Percentiles rank a stretch among this genome's conserved stretches.
phyloP scores from a whole-genome alignment of 495 filamentous ascomycete species.

The Podospora pseudocomata region DNA sequence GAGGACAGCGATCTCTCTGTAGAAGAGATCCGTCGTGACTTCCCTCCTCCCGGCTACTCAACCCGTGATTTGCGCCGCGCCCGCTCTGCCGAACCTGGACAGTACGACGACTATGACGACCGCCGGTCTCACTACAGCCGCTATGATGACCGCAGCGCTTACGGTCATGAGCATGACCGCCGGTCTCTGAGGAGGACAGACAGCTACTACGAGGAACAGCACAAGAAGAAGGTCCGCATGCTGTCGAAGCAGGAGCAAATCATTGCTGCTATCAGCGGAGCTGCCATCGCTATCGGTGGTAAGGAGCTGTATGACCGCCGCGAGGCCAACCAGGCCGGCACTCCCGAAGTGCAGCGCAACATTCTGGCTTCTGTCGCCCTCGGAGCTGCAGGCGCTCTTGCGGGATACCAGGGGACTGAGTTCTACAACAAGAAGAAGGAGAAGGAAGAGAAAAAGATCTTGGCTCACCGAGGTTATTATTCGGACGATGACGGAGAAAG shows the following conservation, averaged over 20 bases:
- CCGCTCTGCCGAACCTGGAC: constrained; percentile 46
- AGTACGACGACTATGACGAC: constrained; percentile 44
- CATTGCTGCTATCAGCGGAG: constrained; percentile 52
- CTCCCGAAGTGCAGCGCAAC: constrained; percentile 46
- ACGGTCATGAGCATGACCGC: constrained; percentile 47
- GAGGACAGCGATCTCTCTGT: constrained; percentile 59
- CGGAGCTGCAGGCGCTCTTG: constrained; percentile 53
- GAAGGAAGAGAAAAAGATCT: constrained; percentile 47
- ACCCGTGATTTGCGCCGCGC: constrained; percentile 51
- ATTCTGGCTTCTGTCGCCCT: constrained; percentile 49
- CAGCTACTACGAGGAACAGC: constrained; percentile 45
- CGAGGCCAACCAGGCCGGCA: constrained; percentile 45
- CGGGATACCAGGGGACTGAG: constrained; percentile 53
- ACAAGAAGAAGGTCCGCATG: constrained; percentile 44
- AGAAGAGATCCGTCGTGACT: constrained; percentile 66
- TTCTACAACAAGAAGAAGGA: constrained; percentile 50
- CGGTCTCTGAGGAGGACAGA: constrained; percentile 31
- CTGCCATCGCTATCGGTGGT: constrained; percentile 48
- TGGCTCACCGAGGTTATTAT: constrained; percentile 46
- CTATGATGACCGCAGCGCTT: constrained; percentile 33
- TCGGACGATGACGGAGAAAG: constrained; percentile 54
- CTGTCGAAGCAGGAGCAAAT: constrained; percentile 57
- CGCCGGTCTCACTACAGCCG: constrained; percentile 40
- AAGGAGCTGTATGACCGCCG: constrained; percentile 57
- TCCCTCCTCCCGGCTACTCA: constrained; percentile 56